A percentile compares a stretch with the other conserved stretches of the same genome.
phyloP scores from a whole-genome alignment of 1,139 yeast genomes.

The Petasospora rhodanensis region DNA sequence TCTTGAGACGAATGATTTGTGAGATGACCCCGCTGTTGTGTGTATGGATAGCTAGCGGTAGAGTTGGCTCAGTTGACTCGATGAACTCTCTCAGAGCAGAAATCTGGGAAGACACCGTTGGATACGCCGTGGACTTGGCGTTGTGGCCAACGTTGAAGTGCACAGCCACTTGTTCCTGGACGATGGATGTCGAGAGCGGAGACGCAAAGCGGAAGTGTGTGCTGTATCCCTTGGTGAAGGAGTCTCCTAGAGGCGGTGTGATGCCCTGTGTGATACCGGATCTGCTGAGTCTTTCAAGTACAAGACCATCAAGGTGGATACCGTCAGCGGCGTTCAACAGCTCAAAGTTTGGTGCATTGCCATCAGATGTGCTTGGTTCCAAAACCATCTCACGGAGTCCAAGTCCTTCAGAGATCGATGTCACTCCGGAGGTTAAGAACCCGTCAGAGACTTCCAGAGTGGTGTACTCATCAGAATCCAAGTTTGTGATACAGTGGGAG shows the following conservation, averaged over 20 bases:
- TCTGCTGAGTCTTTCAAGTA: conserved; percentile 5
- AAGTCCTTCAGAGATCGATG: conserved; percentile 6
- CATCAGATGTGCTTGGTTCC: conserved; percentile 6
- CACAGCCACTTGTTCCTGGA: conserved; percentile 4
- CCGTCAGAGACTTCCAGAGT: conserved; percentile 3
- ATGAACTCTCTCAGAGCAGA: conserved; percentile 4
- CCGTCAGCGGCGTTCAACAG: conserved; percentile 8
- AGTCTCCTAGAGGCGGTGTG: conserved; percentile 3
- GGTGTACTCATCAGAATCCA: not conserved
- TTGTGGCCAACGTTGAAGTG: conserved; percentile 6
- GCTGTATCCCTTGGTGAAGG: conserved; percentile 6
- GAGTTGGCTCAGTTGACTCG: not conserved
- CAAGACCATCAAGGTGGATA: conserved; percentile 4
- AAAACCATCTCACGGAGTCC: conserved; percentile 8
- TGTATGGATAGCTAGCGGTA: conserved; percentile 6
- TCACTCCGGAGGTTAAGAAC: conserved; percentile 6
- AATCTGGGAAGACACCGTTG: conserved; percentile 7
- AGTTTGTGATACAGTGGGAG: not conserved
- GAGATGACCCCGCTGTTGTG: conserved; percentile 5
- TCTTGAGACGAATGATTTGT: conserved; percentile 3
- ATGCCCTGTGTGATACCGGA: conserved; percentile 7
- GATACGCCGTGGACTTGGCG: conserved; percentile 3
- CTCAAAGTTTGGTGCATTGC: conserved; percentile 1
- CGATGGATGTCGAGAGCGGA: conserved; percentile 1
- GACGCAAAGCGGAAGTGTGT: conserved; percentile 4